phyloP scores from a whole-genome alignment of 805 yeast species.

The Metschnikowia matae region DNA sequence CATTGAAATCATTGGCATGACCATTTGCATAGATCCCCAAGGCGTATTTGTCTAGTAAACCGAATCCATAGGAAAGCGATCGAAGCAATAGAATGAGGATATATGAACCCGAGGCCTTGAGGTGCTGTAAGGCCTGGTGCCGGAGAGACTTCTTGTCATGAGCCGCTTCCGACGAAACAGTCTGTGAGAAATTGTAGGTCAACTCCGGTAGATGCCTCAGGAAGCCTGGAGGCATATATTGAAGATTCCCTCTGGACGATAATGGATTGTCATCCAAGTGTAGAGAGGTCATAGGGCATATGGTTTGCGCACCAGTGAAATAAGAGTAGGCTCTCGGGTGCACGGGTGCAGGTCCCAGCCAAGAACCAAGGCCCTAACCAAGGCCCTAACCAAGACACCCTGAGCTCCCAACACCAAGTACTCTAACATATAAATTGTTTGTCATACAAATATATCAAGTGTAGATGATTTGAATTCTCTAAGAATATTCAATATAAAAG shows the following conservation, averaged over 20 bases:
- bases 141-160: background rate
- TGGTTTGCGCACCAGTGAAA: background rate
- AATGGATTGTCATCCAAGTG: slow-evolving; percentile 3
- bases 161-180: background rate
- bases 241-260: slow-evolving; percentile 5
- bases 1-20: no score
- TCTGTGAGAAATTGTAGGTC: background rate
- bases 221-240: slow-evolving; percentile 7
- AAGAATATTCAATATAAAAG: no score
- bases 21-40: background rate
- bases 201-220: background rate
- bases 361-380: no score
- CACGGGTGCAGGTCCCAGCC: background rate
- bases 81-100: background rate
- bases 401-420: no score
- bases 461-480: no score
- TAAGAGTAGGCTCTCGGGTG: background rate
- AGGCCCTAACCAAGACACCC: no score
- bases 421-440: no score
- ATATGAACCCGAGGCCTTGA: background rate
- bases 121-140: background rate
- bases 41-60: background rate
- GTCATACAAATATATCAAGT: no score
- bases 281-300: background rate
- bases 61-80: background rate